Evolutionary conservation across 257 asterid species (phyloP).

Genomic region (Petunia secreta): DNA sequence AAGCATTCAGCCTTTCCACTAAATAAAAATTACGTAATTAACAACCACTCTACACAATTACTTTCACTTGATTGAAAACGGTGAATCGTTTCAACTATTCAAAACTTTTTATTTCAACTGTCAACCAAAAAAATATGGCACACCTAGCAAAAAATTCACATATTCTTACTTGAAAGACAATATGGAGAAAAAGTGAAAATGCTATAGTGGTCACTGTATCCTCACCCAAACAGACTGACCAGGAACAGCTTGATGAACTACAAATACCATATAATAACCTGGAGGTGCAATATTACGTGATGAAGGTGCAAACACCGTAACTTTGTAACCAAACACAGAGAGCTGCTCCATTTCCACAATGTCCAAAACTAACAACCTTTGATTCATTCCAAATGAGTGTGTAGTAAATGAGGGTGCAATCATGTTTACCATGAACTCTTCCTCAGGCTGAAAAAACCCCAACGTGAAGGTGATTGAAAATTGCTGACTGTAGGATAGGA

Average conservation of each 20-base stretch:
- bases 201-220: conserved; percentile 33
- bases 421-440: conserved; percentile 47
- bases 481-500: conserved; percentile 49
- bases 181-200: neutral
- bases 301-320: conserved; percentile 56
- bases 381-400: conserved; percentile 80
- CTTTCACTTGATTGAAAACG: neutral
- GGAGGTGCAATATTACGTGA: conserved; percentile 68
- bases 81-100: neutral
- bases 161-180: neutral
- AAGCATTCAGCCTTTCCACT: neutral
- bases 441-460: conserved; percentile 33
- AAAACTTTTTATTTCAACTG: conserved; percentile 3
- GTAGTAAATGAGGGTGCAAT: conserved; percentile 81
- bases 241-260: conserved; percentile 72
- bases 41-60: neutral
- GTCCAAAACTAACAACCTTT: conserved; percentile 62
- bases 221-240: conserved; percentile 61
- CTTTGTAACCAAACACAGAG: conserved; percentile 36
- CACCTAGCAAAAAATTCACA: conserved; percentile 9
- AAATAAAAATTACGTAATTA: neutral
- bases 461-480: conserved; percentile 51
- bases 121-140: neutral
- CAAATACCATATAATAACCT: conserved; percentile 80
- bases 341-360: conserved; percentile 36